These are phyloP conservation scores for Sporisorium exsertum DNA, from an alignment of 1,284 basidiomycete genomes.

Conservation along the genomic window DNA sequence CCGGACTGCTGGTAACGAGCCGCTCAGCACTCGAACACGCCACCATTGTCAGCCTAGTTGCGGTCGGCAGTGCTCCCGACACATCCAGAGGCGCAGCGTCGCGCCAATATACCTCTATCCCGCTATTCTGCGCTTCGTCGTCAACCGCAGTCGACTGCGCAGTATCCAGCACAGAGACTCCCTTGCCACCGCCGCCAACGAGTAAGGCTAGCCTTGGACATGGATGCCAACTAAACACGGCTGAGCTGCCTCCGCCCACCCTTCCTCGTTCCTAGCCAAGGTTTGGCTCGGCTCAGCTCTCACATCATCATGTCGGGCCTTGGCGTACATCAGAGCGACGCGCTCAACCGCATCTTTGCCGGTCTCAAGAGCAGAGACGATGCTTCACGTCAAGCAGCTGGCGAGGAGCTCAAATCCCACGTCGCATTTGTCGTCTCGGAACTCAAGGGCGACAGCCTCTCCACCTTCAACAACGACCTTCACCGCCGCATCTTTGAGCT, in stretches of 20 bases:
- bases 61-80: not conserved
- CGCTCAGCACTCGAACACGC: not conserved
- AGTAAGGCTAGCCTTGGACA: conserved; percentile 9
- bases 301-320: conserved; percentile 40
- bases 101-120: not conserved
- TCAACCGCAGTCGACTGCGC: not conserved
- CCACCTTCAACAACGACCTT: conserved; percentile 71
- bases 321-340: conserved; percentile 54
- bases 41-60: not conserved
- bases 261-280: not conserved
- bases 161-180: not conserved
- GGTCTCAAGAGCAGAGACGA: conserved; percentile 64
- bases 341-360: conserved; percentile 61
- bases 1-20: not conserved
- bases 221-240: conserved; percentile 23
- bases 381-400: conserved; percentile 48
- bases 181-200: conserved; percentile 5
- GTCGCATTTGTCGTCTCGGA: conserved; percentile 59
- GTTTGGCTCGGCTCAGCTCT: not conserved
- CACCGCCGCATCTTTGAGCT: conserved; percentile 83
- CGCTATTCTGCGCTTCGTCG: not conserved
- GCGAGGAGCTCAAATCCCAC: conserved; percentile 62
- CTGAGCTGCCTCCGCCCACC: conserved; percentile 14
- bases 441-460: conserved; percentile 63
- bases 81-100: not conserved